phyloP scores from a whole-genome alignment of 768 basidiomycete species.

The Galerina marginata region DNA sequence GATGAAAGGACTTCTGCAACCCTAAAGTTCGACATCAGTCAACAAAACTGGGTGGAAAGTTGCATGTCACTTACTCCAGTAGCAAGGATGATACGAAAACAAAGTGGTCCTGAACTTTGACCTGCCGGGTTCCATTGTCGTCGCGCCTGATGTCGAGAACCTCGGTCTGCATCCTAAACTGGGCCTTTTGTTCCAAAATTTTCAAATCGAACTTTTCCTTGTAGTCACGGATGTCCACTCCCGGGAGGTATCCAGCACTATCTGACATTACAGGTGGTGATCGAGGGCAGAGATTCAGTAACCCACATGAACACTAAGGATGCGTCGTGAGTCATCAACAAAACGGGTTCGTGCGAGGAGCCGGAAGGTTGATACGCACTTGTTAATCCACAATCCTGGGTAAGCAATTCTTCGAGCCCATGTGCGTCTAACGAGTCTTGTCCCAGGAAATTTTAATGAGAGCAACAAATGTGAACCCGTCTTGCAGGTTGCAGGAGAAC shows the following conservation, averaged over 20 bases:
- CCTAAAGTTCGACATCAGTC: constrained; percentile 38
- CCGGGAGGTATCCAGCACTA: constrained; percentile 51
- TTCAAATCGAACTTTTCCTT: constrained; percentile 53
- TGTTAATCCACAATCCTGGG: constrained; percentile 62
- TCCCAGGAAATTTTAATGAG: too few species aligned
- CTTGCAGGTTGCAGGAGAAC: constrained; percentile 52
- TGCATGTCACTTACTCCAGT: constrained; percentile 45
- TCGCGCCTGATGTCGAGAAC: constrained; percentile 25
- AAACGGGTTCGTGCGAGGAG: too few species aligned
- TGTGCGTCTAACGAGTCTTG: too few species aligned
- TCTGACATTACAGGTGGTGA: constrained; percentile 39
- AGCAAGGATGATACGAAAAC: constrained; percentile 55
- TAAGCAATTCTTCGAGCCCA: constrained; percentile 63
- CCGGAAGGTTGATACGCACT: constrained; percentile 40
- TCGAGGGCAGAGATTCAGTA: constrained; percentile 57
- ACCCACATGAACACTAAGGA: constrained; percentile 62
- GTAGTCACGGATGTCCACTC: constrained; percentile 57
- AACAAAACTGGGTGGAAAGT: background rate
- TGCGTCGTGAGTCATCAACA: too few species aligned
- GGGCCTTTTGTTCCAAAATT: too few species aligned
- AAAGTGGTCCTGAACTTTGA: constrained; percentile 37
- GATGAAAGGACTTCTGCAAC: constrained; percentile 52
- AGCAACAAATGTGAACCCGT: constrained; percentile 61
- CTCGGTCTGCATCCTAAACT: too few species aligned
- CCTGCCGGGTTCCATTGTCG: too few species aligned